Evolutionary conservation across 176 grass and related monocot species (phyloP).

Genomic region (Guadua angustifolia): DNA sequence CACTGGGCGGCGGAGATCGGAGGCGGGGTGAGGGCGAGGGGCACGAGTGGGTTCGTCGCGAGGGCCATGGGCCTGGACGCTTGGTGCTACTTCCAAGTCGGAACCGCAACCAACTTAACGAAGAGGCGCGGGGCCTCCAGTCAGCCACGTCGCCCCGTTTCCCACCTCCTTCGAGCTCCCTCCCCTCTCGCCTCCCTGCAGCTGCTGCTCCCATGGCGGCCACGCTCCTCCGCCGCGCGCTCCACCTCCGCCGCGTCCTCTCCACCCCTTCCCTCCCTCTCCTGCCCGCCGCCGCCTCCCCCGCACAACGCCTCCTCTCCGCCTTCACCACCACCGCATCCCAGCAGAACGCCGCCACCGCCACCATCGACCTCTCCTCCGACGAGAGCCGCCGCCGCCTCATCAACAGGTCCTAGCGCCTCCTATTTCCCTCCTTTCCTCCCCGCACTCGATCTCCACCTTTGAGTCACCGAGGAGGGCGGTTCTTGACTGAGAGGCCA

Average conservation of each 20-base stretch:
- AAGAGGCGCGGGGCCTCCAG: too few species aligned
- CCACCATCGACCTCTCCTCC: conserved; percentile 60
- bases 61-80: conserved; percentile 44
- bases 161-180: not conserved
- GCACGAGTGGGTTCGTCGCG: conserved; percentile 43
- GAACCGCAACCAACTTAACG: too few species aligned
- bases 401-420: conserved; percentile 61
- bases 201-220: conserved; percentile 44
- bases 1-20: conserved; percentile 38
- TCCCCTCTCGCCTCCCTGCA: not conserved
- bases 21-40: conserved; percentile 19
- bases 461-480: too few species aligned
- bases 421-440: not conserved
- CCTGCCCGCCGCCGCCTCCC: not conserved
- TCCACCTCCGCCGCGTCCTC: conserved; percentile 45
- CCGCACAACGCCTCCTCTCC: conserved; percentile 28
- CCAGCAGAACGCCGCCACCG: conserved; percentile 43
- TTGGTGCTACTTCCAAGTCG: too few species aligned
- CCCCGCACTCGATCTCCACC: not conserved
- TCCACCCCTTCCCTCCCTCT: not conserved
- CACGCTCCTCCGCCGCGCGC: conserved; percentile 48
- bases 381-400: conserved; percentile 91
- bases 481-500: not conserved
- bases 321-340: conserved; percentile 28
- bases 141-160: conserved; percentile 35